Evolutionary conservation across 2,329 filamentous ascomycete species (phyloP).

Genomic region (Sporothrix humicola): DNA sequence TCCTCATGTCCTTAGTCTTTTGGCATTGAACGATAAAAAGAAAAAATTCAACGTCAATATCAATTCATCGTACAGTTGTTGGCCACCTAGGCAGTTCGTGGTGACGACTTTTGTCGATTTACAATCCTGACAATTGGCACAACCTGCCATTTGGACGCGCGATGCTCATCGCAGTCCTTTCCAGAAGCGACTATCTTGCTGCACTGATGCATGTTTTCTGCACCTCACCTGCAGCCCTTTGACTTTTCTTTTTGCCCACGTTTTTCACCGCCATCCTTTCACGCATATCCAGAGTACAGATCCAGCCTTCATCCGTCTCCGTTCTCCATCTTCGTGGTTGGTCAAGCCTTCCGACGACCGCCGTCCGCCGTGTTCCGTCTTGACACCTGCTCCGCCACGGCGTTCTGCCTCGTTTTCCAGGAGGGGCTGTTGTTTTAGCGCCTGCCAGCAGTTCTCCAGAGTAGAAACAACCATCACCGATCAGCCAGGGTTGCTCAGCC

Average conservation of each 20-base stretch:
- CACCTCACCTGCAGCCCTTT: not conserved
- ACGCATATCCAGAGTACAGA: not conserved
- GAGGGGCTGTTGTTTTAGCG: constrained; percentile 21
- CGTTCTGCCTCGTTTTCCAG: constrained; percentile 32
- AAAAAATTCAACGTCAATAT: not conserved
- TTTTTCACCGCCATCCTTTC: not conserved
- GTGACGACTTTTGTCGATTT: not conserved
- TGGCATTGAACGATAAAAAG: too few species aligned
- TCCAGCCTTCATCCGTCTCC: not conserved
- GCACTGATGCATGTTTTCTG: not conserved
- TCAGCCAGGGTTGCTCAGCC: constrained; percentile 22
- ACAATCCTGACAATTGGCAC: not conserved
- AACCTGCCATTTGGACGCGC: too few species aligned
- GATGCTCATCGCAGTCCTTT: constrained; percentile 3
- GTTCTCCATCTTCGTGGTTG: not conserved
- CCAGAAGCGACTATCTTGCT: constrained; percentile 1
- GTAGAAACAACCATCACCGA: not conserved
- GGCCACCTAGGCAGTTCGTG: not conserved
- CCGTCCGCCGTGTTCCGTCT: not conserved
- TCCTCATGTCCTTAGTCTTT: too few species aligned
- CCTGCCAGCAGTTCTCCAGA: not conserved
- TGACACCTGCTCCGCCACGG: constrained; percentile 30
- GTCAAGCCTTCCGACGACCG: constrained; percentile 1
- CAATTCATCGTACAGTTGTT: not conserved
- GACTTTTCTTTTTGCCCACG: not conserved